These are phyloP conservation scores for Mycosphaerella arachidis DNA, from an alignment of 2,329 filamentous ascomycete species.

Conservation along the genomic window DNA sequence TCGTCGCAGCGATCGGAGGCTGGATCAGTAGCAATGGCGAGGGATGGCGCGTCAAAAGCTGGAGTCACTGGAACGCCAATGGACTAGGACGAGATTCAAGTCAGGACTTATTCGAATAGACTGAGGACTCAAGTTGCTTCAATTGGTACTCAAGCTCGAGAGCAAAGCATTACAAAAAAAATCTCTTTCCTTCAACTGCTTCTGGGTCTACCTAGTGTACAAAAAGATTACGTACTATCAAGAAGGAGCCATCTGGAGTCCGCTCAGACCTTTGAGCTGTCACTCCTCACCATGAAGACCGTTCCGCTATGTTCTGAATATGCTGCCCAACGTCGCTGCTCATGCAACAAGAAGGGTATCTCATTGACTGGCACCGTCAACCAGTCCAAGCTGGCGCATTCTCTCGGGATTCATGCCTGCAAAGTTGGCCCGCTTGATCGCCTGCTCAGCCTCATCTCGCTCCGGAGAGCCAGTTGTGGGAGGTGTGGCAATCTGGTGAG, in stretches of 20 bases:
- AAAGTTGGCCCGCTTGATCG: conserved; percentile 23
- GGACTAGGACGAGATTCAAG: conserved; percentile 51
- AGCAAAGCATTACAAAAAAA: neutral
- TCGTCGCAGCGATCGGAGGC: conserved; percentile 62
- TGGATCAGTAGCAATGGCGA: conserved; percentile 51
- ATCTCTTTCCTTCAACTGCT: neutral
- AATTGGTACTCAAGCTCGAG: too few species aligned
- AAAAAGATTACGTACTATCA: conserved; percentile 2
- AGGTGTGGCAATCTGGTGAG: conserved; percentile 45
- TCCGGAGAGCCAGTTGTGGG: conserved; percentile 36
- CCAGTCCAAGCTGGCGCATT: conserved; percentile 31
- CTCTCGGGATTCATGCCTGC: conserved; percentile 35
- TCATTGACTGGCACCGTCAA: conserved; percentile 25
- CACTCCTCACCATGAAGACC: neutral
- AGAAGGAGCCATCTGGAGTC: neutral
- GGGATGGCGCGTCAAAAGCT: conserved; percentile 50
- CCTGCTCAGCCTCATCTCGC: conserved; percentile 29
- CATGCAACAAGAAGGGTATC: conserved; percentile 6
- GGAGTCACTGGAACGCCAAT: conserved; percentile 61
- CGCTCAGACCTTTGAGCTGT: conserved; percentile 10
- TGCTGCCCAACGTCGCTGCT: neutral
- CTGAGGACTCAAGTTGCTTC: neutral
- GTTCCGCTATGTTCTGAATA: neutral
- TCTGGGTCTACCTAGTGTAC: conserved; percentile 18
- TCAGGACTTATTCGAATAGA: conserved; percentile 43